phyloP scores from a whole-genome alignment of 148 eudicot genomes.

The Rhododendron griersonianum region DNA sequence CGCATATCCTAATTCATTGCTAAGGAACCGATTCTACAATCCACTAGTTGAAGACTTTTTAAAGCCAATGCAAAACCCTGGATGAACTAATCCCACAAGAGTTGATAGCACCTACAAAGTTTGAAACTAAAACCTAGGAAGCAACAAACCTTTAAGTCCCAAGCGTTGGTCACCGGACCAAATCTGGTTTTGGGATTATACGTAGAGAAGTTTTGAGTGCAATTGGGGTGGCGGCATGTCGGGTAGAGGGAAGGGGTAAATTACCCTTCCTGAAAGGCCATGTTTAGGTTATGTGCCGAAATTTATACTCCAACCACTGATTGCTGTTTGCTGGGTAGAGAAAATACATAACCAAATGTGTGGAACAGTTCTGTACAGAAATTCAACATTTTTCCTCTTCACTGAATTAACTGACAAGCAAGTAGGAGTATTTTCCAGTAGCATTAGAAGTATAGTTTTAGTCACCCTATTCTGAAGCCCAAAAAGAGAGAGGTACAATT shows the following conservation, averaged over 20 bases:
- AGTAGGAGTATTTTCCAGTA: not conserved
- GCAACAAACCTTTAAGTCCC: not conserved
- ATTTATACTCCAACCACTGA: not conserved
- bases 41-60: too few relatives aligned
- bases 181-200: not conserved
- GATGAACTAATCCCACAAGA: not conserved
- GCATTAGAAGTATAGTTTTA: not conserved
- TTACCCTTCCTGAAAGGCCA: not conserved
- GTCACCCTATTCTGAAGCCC: not conserved
- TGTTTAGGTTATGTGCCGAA: not conserved
- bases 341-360: not conserved
- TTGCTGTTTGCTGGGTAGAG: not conserved
- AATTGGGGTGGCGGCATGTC: not conserved
- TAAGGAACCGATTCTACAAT: not conserved
- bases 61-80: not conserved
- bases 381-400: not conserved
- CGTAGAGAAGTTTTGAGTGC: not conserved
- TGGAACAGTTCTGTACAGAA: not conserved
- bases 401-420: not conserved
- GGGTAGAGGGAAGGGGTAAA: not conserved
- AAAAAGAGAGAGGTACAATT: not conserved
- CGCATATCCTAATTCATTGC: not conserved
- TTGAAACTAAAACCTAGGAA: too few relatives aligned
- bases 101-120: not conserved
- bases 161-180: not conserved